Evolutionary conservation across 2,329 filamentous ascomycete species (phyloP), one percentile per base, ranked within the genome.

Genomic region (Capronia epimyces): DNA sequence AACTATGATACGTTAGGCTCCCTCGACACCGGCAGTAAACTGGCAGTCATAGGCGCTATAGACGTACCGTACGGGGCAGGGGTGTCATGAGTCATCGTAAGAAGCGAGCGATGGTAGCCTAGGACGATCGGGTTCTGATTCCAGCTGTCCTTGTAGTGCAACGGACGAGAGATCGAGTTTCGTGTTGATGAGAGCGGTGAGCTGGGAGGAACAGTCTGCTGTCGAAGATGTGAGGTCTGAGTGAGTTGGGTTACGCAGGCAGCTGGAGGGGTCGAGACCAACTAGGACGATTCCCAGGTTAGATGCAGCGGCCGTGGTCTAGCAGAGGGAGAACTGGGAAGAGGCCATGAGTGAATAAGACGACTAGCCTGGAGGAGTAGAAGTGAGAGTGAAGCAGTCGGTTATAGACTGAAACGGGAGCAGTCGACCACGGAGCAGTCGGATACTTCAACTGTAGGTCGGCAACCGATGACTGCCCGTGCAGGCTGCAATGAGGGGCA

Each of bases 1-100:
- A 32, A 63, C 70, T 72, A 52, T 42, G 25, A 45, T 6, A 20
- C 53, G 27, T 47, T 18, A 47, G 46, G 3, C n/a, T 25, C 3
- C 13, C n/a, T 32, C 15, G 27, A 31, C 4, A 20, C 20, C 7
- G 15, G 36, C 16, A 22, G 13, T 15, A n/a, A n/a, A n/a, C 10
- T 22, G 20, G 16, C n/a, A n/a, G n/a, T n/a, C n/a, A n/a, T n/a
- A n/a, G 16, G 25, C 43, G 24, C 25, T 22, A 37, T 36, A 8
- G 20, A 36, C 53, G 22, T 52, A 56, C 53, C 50, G 27, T 34
- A 43, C 12, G 15, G 34, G n/a, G 31, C 21, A 18, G 13, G 8
- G 15, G 20, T 8, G n/a, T 10, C 3, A 13, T 5, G n/a, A 4
- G 39, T 3, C 39, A 42, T 42, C 18, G 20, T 39, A 9, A 34